Conservation (phyloP, 1,284 basidiomycete species). For the Microbotryum lychnidis-dioicae region DNA sequence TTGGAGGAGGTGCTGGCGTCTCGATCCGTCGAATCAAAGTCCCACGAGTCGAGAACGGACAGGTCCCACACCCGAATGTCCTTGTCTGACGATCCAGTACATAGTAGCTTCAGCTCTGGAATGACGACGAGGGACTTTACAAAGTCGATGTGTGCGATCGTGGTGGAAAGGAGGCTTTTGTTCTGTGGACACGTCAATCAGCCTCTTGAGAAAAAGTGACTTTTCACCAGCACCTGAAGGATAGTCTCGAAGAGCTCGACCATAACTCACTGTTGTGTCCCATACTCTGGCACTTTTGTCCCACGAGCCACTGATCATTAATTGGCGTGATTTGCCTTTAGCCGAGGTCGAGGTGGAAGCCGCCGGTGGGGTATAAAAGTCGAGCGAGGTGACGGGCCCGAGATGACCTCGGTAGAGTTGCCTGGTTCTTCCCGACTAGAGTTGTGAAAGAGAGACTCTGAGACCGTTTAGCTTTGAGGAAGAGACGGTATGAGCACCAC, state of each 20-base stretch:
- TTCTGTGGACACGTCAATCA: constrained; percentile 46
- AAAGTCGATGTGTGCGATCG: constrained; percentile 70
- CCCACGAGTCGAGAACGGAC: constrained; percentile 36
- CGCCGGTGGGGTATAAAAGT: constrained; percentile 46
- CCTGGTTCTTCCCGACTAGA: constrained; percentile 65
- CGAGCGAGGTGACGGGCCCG: constrained; percentile 74
- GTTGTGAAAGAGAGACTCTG: constrained; percentile 6
- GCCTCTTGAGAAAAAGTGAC: neutral
- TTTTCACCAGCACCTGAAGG: neutral
- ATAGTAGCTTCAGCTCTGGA: constrained; percentile 55
- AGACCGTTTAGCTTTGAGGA: neutral
- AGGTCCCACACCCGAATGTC: constrained; percentile 75
- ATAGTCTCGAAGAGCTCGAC: no score
- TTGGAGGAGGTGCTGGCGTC: neutral
- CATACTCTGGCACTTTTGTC: constrained; percentile 81
- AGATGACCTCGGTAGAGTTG: constrained; percentile 68
- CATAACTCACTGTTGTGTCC: constrained; percentile 56
- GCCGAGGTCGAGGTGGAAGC: constrained; percentile 37
- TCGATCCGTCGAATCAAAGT: constrained; percentile 33
- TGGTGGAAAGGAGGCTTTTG: constrained; percentile 58
- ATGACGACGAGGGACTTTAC: constrained; percentile 70
- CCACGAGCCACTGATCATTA: constrained; percentile 79
- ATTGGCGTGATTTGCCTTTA: constrained; percentile 35
- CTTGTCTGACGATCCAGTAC: constrained; percentile 87
- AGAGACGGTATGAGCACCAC: neutral